phyloP scores from a whole-genome alignment of 2,329 filamentous ascomycete genomes.

The Monosporascus ibericus region DNA sequence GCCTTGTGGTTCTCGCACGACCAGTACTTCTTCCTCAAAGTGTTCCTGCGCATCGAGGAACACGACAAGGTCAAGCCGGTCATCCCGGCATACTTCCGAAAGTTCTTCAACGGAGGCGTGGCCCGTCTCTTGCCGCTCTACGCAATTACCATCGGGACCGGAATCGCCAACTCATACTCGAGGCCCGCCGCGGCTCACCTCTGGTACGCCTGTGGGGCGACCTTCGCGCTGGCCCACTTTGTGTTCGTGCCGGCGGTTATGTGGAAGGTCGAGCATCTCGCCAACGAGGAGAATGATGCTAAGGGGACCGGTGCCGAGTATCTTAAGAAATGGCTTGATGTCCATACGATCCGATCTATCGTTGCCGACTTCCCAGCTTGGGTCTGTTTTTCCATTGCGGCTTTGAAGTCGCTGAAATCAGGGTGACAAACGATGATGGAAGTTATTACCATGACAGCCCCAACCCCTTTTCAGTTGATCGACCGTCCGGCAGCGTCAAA shows the following conservation, averaged over 20 bases:
- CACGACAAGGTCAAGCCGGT: slow-evolving; percentile 27
- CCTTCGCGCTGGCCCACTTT: slow-evolving; percentile 24
- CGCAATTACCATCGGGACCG: slow-evolving; percentile 19
- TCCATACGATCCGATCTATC: slow-evolving; percentile 21
- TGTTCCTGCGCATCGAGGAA: slow-evolving; percentile 26
- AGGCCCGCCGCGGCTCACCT: slow-evolving; percentile 12
- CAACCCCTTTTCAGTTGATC: too few relatives aligned
- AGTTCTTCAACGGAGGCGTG: slow-evolving; percentile 30
- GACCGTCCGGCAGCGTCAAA: too few relatives aligned
- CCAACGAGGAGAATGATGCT: slow-evolving; percentile 16
- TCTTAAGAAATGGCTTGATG: slow-evolving; percentile 22
- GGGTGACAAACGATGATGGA: slow-evolving; percentile 1
- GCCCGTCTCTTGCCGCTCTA: slow-evolving; percentile 21
- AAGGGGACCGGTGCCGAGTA: slow-evolving; percentile 15
- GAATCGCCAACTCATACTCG: slow-evolving; percentile 19
- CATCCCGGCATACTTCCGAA: slow-evolving; percentile 36
- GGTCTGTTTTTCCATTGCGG: slow-evolving; percentile 23
- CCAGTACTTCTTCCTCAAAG: slow-evolving; percentile 36
- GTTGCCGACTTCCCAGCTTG: slow-evolving; percentile 25
- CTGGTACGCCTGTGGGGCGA: slow-evolving; percentile 25
- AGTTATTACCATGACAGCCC: not conserved
- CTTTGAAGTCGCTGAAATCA: slow-evolving; percentile 18
- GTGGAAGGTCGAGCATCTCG: slow-evolving; percentile 20
- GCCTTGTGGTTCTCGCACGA: slow-evolving; percentile 39
- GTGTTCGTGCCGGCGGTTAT: slow-evolving; percentile 25